These are phyloP conservation scores for Pseudonitzschia multistriata DNA, from an alignment of 108 stramenopile genomes.

Conservation along the genomic window DNA sequence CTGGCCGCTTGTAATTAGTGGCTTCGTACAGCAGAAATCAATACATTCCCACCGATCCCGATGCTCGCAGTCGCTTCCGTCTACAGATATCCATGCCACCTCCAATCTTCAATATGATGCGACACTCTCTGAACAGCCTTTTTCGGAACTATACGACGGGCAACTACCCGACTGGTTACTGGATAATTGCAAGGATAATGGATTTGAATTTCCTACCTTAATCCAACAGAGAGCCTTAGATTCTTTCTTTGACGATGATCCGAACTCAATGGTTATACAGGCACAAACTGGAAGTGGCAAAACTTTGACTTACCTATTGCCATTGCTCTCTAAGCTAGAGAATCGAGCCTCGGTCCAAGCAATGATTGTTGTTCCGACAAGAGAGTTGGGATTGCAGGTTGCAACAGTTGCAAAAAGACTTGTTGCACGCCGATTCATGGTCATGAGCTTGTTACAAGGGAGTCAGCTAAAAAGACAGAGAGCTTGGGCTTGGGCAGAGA, in stretches of 20 bases:
- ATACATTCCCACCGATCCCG: background rate
- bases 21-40: constrained; percentile 1
- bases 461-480: constrained; percentile 76
- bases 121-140: constrained; percentile 45
- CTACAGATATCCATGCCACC: background rate
- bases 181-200: constrained; percentile 48
- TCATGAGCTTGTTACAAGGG: constrained; percentile 93
- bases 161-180: constrained; percentile 65
- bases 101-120: constrained; percentile 22
- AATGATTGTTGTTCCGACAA: constrained; percentile 88
- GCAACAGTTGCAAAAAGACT: constrained; percentile 68
- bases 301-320: constrained; percentile 75
- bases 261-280: constrained; percentile 61
- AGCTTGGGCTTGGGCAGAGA: constrained; percentile 94
- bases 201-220: constrained; percentile 60
- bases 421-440: constrained; percentile 63
- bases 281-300: constrained; percentile 84
- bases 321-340: constrained; percentile 57
- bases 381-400: constrained; percentile 95
- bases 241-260: constrained; percentile 29
- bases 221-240: constrained; percentile 67
- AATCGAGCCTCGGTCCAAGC: constrained; percentile 59
- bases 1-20: background rate
- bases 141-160: constrained; percentile 54
- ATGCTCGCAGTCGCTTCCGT: background rate